Percentiles rank a stretch among this genome's conserved stretches.
These are phyloP conservation scores for Allantophomopsis cytisporea DNA, from an alignment of 2,329 filamentous ascomycete genomes.

Conservation along the genomic window DNA sequence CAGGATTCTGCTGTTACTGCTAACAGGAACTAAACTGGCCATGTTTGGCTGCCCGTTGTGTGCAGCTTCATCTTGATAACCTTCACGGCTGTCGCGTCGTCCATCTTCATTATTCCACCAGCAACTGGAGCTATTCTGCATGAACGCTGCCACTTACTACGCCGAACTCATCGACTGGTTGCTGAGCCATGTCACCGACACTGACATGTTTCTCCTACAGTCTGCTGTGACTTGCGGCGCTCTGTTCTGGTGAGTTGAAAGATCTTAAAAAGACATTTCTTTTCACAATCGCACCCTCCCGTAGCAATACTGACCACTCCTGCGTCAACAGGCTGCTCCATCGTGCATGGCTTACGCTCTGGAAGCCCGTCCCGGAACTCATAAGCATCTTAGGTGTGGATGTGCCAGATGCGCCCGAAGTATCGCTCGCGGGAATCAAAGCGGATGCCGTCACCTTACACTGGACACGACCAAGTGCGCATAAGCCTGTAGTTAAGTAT, in stretches of 20 bases:
- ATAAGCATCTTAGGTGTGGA: slow-evolving; percentile 88
- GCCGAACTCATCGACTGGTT: slow-evolving; percentile 16
- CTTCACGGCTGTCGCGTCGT: background rate
- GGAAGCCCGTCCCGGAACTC: slow-evolving; percentile 81
- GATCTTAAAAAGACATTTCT: background rate
- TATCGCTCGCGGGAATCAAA: slow-evolving; percentile 82
- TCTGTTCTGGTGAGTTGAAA: slow-evolving; percentile 15
- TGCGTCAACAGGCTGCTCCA: slow-evolving; percentile 54
- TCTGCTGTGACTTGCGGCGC: slow-evolving; percentile 17
- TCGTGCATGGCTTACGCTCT: slow-evolving; percentile 76
- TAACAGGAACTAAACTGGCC: too few species aligned
- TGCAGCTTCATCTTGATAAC: background rate
- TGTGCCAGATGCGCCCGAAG: slow-evolving; percentile 77
- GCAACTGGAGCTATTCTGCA: slow-evolving; percentile 8
- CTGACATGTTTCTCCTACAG: slow-evolving; percentile 19
- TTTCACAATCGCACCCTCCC: background rate
- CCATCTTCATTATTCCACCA: background rate
- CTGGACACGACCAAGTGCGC: slow-evolving; percentile 64
- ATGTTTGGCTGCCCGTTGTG: too few species aligned
- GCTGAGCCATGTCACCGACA: slow-evolving; percentile 17
- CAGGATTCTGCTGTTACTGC: too few species aligned
- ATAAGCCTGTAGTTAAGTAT: slow-evolving; percentile 61
- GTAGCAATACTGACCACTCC: background rate
- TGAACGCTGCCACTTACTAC: slow-evolving; percentile 19
- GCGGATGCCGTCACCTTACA: slow-evolving; percentile 78